Percentiles rank a stretch among this genome's conserved stretches.
phyloP scores from a whole-genome alignment of 2,329 filamentous ascomycete genomes.

The Colletotrichum caudatum region DNA sequence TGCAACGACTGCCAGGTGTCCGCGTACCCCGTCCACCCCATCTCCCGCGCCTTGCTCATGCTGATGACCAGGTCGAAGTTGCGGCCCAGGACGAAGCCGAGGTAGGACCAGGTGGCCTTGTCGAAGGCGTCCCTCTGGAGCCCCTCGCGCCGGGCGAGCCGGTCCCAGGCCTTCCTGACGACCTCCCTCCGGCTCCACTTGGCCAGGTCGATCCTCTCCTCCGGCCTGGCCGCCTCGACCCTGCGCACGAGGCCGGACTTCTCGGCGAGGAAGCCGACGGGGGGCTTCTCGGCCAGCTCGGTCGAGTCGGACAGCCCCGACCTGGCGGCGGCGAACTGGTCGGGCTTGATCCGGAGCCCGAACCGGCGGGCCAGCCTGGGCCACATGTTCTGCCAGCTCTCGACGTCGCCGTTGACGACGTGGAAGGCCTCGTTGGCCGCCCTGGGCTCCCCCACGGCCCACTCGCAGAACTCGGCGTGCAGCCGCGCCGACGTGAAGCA shows the following conservation, averaged over 20 bases:
- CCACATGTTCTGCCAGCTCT: conserved; percentile 46
- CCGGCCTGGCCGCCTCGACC: conserved; percentile 48
- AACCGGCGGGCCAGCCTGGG: conserved; percentile 54
- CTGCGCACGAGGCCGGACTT: conserved; percentile 47
- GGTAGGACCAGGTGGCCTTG: conserved; percentile 57
- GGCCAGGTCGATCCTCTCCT: conserved; percentile 54
- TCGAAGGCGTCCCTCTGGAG: conserved; percentile 54
- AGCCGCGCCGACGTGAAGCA: conserved; percentile 49
- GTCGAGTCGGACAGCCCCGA: conserved; percentile 39
- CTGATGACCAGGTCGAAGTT: conserved; percentile 55
- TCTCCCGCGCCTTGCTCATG: conserved; percentile 59
- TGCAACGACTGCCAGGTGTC: conserved; percentile 50
- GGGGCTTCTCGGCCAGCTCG: conserved; percentile 46
- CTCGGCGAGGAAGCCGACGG: conserved; percentile 47
- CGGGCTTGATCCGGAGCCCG: conserved; percentile 49
- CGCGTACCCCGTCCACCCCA: conserved; percentile 55
- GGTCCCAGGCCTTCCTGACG: conserved; percentile 55
- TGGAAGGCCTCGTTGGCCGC: conserved; percentile 57
- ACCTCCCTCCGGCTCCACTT: conserved; percentile 56
- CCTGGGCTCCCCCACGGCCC: conserved; percentile 47
- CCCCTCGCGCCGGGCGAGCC: conserved; percentile 52
- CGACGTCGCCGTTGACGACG: conserved; percentile 42
- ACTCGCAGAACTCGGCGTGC: conserved; percentile 53
- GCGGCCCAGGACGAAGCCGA: conserved; percentile 56
- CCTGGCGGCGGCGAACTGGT: conserved; percentile 46